These are phyloP conservation scores for Novymonas esmeraldas DNA, from an alignment of 208 protist species.

Conservation along the genomic window DNA sequence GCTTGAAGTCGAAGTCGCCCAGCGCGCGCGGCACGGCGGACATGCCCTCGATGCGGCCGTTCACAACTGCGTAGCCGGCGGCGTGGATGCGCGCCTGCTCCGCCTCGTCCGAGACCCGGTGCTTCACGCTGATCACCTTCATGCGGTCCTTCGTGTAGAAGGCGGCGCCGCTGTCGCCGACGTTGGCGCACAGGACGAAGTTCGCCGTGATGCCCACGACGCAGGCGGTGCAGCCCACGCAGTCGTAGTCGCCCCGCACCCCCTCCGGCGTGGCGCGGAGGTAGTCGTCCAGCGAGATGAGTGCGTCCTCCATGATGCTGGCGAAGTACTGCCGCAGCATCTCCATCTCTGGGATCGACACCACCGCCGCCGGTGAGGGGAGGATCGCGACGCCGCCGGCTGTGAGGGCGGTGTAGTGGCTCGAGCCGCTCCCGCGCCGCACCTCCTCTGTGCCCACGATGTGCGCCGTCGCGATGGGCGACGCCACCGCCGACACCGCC, in stretches of 20 bases:
- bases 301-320: slow-evolving; percentile 74
- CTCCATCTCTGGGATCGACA: slow-evolving; percentile 58
- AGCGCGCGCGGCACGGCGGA: slow-evolving; percentile 79
- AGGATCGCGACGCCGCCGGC: slow-evolving; percentile 9
- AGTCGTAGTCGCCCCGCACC: slow-evolving; percentile 66
- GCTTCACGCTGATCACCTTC: slow-evolving; percentile 56
- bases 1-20: slow-evolving; percentile 91
- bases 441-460: background rate
- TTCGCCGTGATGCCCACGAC: slow-evolving; percentile 74
- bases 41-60: slow-evolving; percentile 76
- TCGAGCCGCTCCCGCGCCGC: background rate
- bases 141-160: slow-evolving; percentile 58
- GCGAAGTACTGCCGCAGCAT: slow-evolving; percentile 72
- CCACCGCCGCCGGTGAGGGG: slow-evolving; percentile 19
- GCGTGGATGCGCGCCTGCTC: slow-evolving; percentile 64
- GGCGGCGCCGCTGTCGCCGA: slow-evolving; percentile 79
- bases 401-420: slow-evolving; percentile 1
- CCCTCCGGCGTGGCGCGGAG: slow-evolving; percentile 53
- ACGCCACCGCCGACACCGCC: too few relatives aligned
- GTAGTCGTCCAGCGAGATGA: slow-evolving; percentile 64
- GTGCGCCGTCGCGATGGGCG: background rate
- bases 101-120: slow-evolving; percentile 49
- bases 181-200: slow-evolving; percentile 81
- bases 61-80: slow-evolving; percentile 59
- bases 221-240: slow-evolving; percentile 80